phyloP scores from a whole-genome alignment of 1,139 yeast genomes.

The Geotrichum fermentans region DNA sequence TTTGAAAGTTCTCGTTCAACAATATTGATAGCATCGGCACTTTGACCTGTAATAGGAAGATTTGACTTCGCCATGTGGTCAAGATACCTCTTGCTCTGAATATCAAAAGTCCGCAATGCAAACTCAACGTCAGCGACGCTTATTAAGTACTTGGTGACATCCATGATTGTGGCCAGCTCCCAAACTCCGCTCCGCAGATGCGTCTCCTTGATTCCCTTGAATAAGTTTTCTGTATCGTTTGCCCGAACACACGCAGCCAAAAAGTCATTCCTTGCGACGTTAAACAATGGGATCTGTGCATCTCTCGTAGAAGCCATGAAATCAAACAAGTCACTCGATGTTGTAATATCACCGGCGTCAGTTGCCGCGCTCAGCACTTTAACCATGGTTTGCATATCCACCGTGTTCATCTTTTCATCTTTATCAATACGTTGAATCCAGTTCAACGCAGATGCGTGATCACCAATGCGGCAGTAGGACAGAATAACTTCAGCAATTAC shows the following conservation, averaged over 20 bases:
- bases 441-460: slow-evolving; percentile 33
- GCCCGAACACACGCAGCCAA: slow-evolving; percentile 24
- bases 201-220: slow-evolving; percentile 35
- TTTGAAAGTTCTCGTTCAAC: slow-evolving; percentile 20
- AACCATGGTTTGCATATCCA: slow-evolving; percentile 25
- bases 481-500: slow-evolving; percentile 26
- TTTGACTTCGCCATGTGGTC: slow-evolving; percentile 5
- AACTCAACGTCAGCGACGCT: slow-evolving; percentile 24
- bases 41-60: slow-evolving; percentile 13
- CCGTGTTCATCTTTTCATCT: slow-evolving; percentile 25
- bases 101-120: slow-evolving; percentile 27
- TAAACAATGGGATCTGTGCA: slow-evolving; percentile 12
- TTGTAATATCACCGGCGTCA: slow-evolving; percentile 23
- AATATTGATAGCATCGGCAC: slow-evolving; percentile 22
- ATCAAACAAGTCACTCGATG: slow-evolving; percentile 31
- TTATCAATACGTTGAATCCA: slow-evolving; percentile 34
- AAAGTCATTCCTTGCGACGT: slow-evolving; percentile 27
- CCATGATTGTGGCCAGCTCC: slow-evolving; percentile 34
- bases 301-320: slow-evolving; percentile 27
- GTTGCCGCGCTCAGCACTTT: slow-evolving; percentile 26
- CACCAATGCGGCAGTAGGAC: slow-evolving; percentile 34
- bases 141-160: slow-evolving; percentile 27
- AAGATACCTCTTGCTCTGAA: slow-evolving; percentile 23
- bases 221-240: slow-evolving; percentile 25
- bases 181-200: slow-evolving; percentile 33